Conservation (phyloP, 768 basidiomycete genomes). For the Russula griseocarnosa region DNA sequence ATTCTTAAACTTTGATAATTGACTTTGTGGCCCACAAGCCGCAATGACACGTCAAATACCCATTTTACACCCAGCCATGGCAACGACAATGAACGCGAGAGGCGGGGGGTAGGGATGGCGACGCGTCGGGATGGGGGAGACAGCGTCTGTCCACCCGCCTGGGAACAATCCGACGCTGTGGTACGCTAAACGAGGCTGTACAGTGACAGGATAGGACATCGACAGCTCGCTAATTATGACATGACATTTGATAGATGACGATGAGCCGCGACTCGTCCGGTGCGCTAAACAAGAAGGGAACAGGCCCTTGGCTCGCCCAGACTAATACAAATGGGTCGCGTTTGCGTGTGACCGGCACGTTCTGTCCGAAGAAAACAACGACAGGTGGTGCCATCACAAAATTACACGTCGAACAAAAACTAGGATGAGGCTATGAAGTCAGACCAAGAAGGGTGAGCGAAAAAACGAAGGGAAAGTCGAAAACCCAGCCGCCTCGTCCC, state of each 20-base stretch:
- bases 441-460: neutral
- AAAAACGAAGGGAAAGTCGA: neutral
- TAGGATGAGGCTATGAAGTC: neutral
- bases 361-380: neutral
- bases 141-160: neutral
- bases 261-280: neutral
- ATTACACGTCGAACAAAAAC: neutral
- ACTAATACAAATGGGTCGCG: neutral
- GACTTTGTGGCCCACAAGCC: neutral
- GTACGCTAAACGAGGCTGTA: neutral
- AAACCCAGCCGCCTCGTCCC: slow-evolving; percentile 27
- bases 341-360: neutral
- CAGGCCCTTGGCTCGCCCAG: neutral
- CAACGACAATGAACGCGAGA: neutral
- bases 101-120: neutral
- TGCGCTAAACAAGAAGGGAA: neutral
- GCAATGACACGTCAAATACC: neutral
- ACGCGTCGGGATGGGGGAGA: neutral
- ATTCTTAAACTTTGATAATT: neutral
- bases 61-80: neutral
- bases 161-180: neutral
- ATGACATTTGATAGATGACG: neutral
- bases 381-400: neutral
- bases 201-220: neutral
- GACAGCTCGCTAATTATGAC: neutral